Evolutionary conservation across 2,329 filamentous ascomycete species (phyloP).

Genomic region (Aquanectria penicillioides): DNA sequence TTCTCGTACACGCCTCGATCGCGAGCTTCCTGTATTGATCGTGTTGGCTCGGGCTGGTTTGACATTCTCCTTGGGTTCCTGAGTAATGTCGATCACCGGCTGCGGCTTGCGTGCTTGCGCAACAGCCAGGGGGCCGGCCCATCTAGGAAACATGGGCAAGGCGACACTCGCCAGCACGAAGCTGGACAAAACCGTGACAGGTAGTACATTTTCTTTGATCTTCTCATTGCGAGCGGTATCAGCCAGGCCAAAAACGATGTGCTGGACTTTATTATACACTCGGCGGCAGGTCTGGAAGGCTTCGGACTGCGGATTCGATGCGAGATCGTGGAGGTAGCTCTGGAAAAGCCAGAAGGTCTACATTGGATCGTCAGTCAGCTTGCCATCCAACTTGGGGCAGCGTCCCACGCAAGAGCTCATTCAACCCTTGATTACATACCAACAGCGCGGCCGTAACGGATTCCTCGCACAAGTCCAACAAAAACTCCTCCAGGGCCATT

Average conservation of each 20-base stretch:
- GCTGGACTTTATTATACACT: slow-evolving; percentile 89
- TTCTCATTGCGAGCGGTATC: slow-evolving; percentile 76
- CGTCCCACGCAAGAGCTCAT: slow-evolving; percentile 3
- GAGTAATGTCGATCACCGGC: slow-evolving; percentile 42
- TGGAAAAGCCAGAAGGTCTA: slow-evolving; percentile 93
- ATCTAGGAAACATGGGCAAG: slow-evolving; percentile 78
- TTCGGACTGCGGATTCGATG: slow-evolving; percentile 77
- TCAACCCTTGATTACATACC: slow-evolving; percentile 62
- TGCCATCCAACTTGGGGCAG: not conserved
- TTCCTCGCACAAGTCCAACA: slow-evolving; percentile 86
- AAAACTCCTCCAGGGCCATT: slow-evolving; percentile 89
- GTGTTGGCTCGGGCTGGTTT: slow-evolving; percentile 74
- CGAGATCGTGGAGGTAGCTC: slow-evolving; percentile 85
- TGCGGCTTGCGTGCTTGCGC: slow-evolving; percentile 83
- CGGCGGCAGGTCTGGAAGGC: slow-evolving; percentile 84
- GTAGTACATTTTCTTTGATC: slow-evolving; percentile 83
- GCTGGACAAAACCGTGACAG: slow-evolving; percentile 83
- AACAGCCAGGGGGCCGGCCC: slow-evolving; percentile 83
- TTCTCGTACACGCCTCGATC: slow-evolving; percentile 60
- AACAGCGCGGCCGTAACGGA: slow-evolving; percentile 85
- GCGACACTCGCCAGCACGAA: slow-evolving; percentile 82
- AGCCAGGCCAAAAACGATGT: slow-evolving; percentile 83
- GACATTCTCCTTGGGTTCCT: slow-evolving; percentile 53
- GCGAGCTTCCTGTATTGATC: slow-evolving; percentile 61
- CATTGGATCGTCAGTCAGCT: slow-evolving; percentile 1